A percentile compares a stretch with the other conserved stretches of the same genome.
phyloP scores from a whole-genome alignment of 2,329 filamentous ascomycete species.

The Acrocalymma vagum region DNA sequence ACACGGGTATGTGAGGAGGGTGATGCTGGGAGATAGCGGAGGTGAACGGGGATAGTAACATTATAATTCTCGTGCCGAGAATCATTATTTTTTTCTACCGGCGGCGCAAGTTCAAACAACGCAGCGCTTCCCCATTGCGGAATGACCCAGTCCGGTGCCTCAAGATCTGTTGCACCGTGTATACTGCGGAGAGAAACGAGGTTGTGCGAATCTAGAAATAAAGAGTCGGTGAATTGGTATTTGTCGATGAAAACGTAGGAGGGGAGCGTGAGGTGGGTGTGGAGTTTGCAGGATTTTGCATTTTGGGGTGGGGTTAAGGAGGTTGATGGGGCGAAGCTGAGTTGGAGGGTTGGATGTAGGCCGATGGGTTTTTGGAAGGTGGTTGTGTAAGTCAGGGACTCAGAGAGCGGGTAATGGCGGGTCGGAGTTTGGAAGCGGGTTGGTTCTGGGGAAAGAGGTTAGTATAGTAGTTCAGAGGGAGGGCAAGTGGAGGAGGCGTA shows the following conservation, averaged over 20 bases:
- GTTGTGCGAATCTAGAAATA: constrained; percentile 85
- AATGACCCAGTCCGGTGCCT: constrained; percentile 85
- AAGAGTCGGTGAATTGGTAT: constrained; percentile 79
- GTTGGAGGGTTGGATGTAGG: constrained; percentile 81
- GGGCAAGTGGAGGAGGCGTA: constrained; percentile 38
- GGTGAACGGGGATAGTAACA: constrained; percentile 79
- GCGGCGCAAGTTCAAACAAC: constrained; percentile 75
- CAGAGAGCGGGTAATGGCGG: constrained; percentile 70
- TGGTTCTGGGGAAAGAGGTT: constrained; percentile 61
- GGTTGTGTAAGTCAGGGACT: constrained; percentile 61
- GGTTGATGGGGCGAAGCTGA: too few species aligned
- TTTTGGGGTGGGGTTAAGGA: constrained; percentile 64
- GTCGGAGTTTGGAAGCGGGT: constrained; percentile 88
- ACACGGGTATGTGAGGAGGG: constrained; percentile 49
- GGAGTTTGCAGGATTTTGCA: constrained; percentile 70
- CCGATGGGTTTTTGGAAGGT: constrained; percentile 76
- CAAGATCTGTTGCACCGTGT: constrained; percentile 83
- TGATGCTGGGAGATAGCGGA: constrained; percentile 74
- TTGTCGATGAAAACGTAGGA: constrained; percentile 84
- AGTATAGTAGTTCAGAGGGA: constrained; percentile 4
- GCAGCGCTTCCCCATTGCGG: constrained; percentile 80
- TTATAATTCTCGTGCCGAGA: constrained; percentile 62
- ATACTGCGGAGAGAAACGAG: constrained; percentile 73
- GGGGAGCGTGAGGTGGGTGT: constrained; percentile 85
- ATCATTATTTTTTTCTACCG: constrained; percentile 42